Evolutionary conservation across 2,329 filamentous ascomycete species (phyloP), one percentile per base, ranked within the genome.

Genomic region (Eurotiales sp.): DNA sequence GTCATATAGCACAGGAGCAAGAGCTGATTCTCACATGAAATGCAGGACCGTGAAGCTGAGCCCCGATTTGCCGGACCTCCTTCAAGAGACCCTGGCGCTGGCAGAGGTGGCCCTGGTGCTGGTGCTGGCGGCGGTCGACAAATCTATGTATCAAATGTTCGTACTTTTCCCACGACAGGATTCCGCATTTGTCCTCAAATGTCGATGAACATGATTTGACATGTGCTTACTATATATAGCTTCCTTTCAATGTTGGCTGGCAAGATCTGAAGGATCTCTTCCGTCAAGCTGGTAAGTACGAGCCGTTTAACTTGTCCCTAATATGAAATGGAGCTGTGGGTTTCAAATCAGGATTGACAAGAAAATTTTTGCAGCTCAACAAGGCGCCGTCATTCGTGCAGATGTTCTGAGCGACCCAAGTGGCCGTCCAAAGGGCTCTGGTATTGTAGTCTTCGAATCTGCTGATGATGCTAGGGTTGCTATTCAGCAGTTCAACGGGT

Each of bases 201-300:
- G 39, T 19, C 29, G 14, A 42, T 39, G 36, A 23, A 29, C n/a
- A 17, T 41, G 14, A 32, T 25, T 50, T 50, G 39, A 42, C 47
- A 27, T 43, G 7, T 34, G 8, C 22, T 25, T 15, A 36, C 29
- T 42, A 27, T 36, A 57, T 62, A 37, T 74, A 99, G 93, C 88
- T 99, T 62, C 93, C 93, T 17, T 99, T 91, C 77, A 95, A 90
- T 59, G 89, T 95, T 63, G 93, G 93, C 69, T 99, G 93, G 93
- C 93, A 99, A 76, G 93, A 99, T 72, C 77, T 99, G 62, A 99
- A 99, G 77, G 93, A 99, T 72, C 81, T 99, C 60, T 99, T 99
- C 81, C 88, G 93, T 67, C 91, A 96, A 81, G 91, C 93, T 75
- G 89, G 91, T 96, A 80, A 81, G 90, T 79, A 46, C 55, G 50